Percentiles rank a stretch among this genome's conserved stretches.
These are phyloP conservation scores for Ramaria rubella DNA, from an alignment of 768 basidiomycete genomes.

Conservation along the genomic window DNA sequence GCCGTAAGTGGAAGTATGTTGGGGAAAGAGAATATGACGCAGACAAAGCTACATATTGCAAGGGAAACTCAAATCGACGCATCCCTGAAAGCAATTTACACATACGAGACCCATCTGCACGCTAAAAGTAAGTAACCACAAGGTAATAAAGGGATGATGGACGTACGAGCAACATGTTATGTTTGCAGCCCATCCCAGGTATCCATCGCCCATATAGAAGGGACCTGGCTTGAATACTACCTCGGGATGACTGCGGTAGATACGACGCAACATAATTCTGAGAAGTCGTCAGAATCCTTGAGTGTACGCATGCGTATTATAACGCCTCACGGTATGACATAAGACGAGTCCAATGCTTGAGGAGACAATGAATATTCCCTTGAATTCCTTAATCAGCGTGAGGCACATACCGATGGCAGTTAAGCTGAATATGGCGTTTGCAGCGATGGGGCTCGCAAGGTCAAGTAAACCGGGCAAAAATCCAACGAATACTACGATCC, in stretches of 20 bases:
- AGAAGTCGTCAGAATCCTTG: background rate
- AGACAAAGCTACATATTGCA: conserved; percentile 37
- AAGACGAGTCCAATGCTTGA: conserved; percentile 51
- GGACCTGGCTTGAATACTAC: conserved; percentile 82
- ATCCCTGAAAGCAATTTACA: background rate
- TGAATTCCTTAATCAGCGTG: background rate
- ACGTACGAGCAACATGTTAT: conserved; percentile 45
- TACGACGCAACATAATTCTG: conserved; percentile 36
- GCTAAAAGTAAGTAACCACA: background rate
- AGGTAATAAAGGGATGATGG: conserved; percentile 1
- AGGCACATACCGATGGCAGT: conserved; percentile 58
- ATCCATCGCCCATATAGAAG: conserved; percentile 74
- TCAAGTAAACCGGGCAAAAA: conserved; percentile 69
- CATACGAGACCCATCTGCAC: conserved; percentile 46
- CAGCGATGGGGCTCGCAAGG: conserved; percentile 70
- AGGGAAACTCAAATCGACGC: background rate
- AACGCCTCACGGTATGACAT: conserved; percentile 58
- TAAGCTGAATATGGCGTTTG: conserved; percentile 76
- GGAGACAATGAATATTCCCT: background rate
- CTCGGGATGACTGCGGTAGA: conserved; percentile 68
- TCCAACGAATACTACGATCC: conserved; percentile 59
- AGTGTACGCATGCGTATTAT: background rate
- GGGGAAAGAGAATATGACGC: conserved; percentile 68
- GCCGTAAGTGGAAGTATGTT: conserved; percentile 61
- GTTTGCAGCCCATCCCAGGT: conserved; percentile 57